A percentile compares a stretch with the other conserved stretches of the same genome.
Conservation (phyloP, 805 yeast species). For the Blastobotrys terrestris region DNA sequence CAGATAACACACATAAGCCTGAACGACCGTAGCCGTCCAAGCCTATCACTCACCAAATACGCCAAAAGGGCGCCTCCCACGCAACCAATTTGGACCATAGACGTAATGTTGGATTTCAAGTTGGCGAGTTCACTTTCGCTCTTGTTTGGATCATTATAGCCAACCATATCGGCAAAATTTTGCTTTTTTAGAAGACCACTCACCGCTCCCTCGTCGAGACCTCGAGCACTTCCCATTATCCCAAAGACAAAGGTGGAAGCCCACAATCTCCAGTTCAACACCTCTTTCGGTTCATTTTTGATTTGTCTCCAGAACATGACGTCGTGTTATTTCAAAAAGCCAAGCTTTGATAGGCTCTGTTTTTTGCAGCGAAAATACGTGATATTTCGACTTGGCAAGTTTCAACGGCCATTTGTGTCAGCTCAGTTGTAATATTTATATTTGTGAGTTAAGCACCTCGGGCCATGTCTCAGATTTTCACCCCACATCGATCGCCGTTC, state of each 20-base stretch:
- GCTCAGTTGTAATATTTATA: too few species aligned
- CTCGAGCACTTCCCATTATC: slow-evolving; percentile 48
- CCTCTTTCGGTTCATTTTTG: neutral
- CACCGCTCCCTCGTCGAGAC: slow-evolving; percentile 50
- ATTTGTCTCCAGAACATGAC: neutral
- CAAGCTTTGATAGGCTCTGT: too few species aligned
- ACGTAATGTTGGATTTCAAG: slow-evolving; percentile 45
- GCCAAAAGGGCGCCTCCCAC: slow-evolving; percentile 49
- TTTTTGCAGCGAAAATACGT: neutral
- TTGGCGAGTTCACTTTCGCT: slow-evolving; percentile 34
- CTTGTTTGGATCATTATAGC: neutral
- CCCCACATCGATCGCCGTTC: too few species aligned
- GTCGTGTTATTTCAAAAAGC: neutral
- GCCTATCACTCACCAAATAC: slow-evolving; percentile 41
- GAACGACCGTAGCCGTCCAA: slow-evolving; percentile 47
- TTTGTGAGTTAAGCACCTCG: too few species aligned
- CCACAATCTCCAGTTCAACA: neutral
- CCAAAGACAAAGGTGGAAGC: slow-evolving; percentile 34
- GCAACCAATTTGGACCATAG: slow-evolving; percentile 53
- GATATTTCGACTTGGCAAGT: neutral
- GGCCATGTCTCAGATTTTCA: too few species aligned
- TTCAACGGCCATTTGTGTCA: too few species aligned
- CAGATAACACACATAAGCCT: slow-evolving; percentile 39
- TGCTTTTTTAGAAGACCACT: slow-evolving; percentile 40
- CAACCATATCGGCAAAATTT: slow-evolving; percentile 31